Evolutionary conservation across 805 yeast genomes (phyloP).

Genomic region (Starmerella sirachaensis): DNA sequence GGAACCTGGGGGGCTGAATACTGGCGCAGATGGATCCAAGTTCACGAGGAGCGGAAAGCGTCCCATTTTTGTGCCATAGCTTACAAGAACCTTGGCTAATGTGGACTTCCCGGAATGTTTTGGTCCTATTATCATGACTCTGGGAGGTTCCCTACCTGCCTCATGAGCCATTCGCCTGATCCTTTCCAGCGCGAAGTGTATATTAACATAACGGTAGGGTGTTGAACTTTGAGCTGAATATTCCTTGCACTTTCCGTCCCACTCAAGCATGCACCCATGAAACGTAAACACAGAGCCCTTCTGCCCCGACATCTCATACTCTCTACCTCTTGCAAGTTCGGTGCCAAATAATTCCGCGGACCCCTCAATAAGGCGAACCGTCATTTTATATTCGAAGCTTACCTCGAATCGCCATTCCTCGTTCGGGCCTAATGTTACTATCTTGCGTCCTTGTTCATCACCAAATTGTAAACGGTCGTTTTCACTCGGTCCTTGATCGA

Average conservation of each 20-base stretch:
- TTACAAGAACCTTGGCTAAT: conserved; percentile 50
- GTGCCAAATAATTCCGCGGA: conserved; percentile 87
- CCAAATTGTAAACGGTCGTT: neutral
- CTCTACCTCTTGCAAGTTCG: conserved; percentile 65
- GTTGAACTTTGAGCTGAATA: conserved; percentile 63
- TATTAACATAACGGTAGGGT: conserved; percentile 49
- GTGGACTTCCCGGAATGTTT: conserved; percentile 68
- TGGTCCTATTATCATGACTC: conserved; percentile 53
- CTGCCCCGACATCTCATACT: conserved; percentile 44
- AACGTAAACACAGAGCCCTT: conserved; percentile 47
- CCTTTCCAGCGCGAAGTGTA: conserved; percentile 67
- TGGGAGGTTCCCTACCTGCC: conserved; percentile 33
- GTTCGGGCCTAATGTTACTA: conserved; percentile 18
- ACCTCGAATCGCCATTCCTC: conserved; percentile 74
- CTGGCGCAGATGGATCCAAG: conserved; percentile 62
- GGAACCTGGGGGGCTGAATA: conserved; percentile 70
- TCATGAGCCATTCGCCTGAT: conserved; percentile 27
- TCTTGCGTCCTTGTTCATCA: conserved; percentile 1
- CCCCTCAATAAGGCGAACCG: conserved; percentile 49
- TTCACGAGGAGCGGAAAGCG: conserved; percentile 63
- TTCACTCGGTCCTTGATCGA: neutral
- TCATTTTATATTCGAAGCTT: conserved; percentile 38
- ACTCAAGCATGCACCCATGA: conserved; percentile 54
- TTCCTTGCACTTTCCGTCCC: conserved; percentile 33
- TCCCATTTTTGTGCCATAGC: conserved; percentile 68